Conservation (phyloP, 805 yeast species). For the Clavispora santaluciae region DNA sequence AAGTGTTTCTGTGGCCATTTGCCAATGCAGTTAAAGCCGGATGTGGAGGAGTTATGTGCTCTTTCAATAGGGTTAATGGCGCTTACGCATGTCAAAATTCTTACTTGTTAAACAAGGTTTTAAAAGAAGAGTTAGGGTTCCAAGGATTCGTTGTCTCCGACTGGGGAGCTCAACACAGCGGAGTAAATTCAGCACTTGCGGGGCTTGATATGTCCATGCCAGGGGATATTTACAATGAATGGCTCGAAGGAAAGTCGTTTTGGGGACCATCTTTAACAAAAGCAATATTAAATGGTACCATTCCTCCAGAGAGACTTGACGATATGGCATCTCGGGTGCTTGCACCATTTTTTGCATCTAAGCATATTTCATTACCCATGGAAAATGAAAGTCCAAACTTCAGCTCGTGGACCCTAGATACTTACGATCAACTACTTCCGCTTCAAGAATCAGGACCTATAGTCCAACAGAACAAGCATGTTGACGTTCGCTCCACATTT, state of each 20-base stretch:
- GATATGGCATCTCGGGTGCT: conserved; percentile 61
- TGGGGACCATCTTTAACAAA: conserved; percentile 57
- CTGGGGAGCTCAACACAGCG: conserved; percentile 62
- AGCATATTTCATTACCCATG: conserved; percentile 31
- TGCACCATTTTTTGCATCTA: conserved; percentile 50
- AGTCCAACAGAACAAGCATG: conserved; percentile 48
- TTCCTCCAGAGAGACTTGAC: conserved; percentile 48
- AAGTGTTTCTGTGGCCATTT: conserved; percentile 61
- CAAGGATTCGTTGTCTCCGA: conserved; percentile 66
- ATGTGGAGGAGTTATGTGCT: conserved; percentile 57
- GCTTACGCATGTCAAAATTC: conserved; percentile 58
- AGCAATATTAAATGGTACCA: conserved; percentile 51
- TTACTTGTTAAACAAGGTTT: conserved; percentile 46
- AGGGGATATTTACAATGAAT: conserved; percentile 48
- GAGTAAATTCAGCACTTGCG: conserved; percentile 50
- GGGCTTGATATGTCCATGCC: conserved; percentile 70
- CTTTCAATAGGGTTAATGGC: conserved; percentile 53
- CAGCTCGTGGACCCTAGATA: conserved; percentile 54
- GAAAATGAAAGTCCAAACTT: conserved; percentile 47
- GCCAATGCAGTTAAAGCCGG: conserved; percentile 60
- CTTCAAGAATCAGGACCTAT: conserved; percentile 52
- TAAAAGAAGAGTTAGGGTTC: conserved; percentile 60
- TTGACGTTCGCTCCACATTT: conserved; percentile 46
- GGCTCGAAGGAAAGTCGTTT: conserved; percentile 49
- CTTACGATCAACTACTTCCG: conserved; percentile 51